Evolutionary conservation across 106 monocot genomes (phyloP).

Genomic region (Dendrobium nobile): DNA sequence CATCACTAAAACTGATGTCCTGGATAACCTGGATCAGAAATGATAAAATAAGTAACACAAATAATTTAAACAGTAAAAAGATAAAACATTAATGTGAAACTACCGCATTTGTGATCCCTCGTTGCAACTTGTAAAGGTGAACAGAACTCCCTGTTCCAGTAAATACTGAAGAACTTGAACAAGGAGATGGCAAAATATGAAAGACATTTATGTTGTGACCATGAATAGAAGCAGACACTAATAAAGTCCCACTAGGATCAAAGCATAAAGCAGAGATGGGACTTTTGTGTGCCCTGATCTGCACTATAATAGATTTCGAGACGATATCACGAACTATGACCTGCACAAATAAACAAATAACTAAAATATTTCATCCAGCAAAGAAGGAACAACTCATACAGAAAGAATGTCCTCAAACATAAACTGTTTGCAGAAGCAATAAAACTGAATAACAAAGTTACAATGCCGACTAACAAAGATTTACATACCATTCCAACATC

Average conservation of each 20-base stretch:
- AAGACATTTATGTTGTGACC: slow-evolving; percentile 90
- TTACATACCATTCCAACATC: slow-evolving; percentile 70
- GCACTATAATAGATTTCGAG: slow-evolving; percentile 73
- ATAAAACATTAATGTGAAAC: background rate
- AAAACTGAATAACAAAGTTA: background rate
- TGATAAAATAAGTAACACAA: background rate
- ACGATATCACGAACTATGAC: slow-evolving; percentile 89
- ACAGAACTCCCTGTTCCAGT: slow-evolving; percentile 40
- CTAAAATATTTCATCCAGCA: background rate
- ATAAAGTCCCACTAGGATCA: slow-evolving; percentile 85
- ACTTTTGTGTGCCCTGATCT: slow-evolving; percentile 84
- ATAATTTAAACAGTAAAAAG: background rate
- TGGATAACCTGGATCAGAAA: slow-evolving; percentile 66
- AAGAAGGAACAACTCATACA: background rate
- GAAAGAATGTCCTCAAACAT: background rate
- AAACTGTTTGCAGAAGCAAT: background rate
- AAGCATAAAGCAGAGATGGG: slow-evolving; percentile 93
- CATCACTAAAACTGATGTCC: slow-evolving; percentile 92
- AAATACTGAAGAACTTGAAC: slow-evolving; percentile 24
- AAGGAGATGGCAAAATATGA: slow-evolving; percentile 47
- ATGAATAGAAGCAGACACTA: slow-evolving; percentile 86
- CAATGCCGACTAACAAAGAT: background rate
- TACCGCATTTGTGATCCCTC: slow-evolving; percentile 98
- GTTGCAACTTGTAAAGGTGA: slow-evolving; percentile 90
- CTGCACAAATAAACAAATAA: slow-evolving; percentile 21